Base-by-base conservation (phyloP, 208 protist species). In the Zelonia costaricensis region DNA sequence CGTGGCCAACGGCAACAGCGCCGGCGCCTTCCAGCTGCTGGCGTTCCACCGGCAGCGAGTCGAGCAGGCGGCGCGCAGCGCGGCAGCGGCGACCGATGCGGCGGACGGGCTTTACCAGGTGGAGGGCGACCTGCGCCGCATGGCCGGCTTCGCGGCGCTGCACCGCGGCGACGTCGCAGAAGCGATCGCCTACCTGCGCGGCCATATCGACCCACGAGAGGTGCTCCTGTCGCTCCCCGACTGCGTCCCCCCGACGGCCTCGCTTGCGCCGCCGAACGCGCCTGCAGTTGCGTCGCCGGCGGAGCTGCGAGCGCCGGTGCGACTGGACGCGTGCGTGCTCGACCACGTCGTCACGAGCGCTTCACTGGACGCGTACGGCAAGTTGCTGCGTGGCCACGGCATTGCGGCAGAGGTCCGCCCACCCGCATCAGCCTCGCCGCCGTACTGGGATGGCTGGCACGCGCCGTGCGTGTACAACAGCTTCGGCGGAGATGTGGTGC, bases 1-100 rank as follows among this genome's bases (percentile, higher is more conserved):
- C 31, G 80, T 93, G 15, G 44, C 75, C 22, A 45, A 28, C 7
- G 73, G 74, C 35, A 72, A 72, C 28, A 78, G 74, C 23, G 78
- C 81, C 8, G 83, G 81, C 16, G 89, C 89, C 0, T 90, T 93
- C 51, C 73, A 88, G 44, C 64, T 89, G n/a, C 57, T 92, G 46
- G 62, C 76, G 6, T 71, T 61, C 33, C 74, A 84, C 33, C 67
- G 70, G 33, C 44, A 60, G 25, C 61, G 55, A 4, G 53, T 69
- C 8, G 15, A 71, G 4, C n/a, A 62, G 18, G 23, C 36, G 0
- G 47, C 13, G 13, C n/a, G 38, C 27, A 35, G 16, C 15, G 55
- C n/a, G 22, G 5, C 47, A 22, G 39, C 44, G 25, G 18, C 18
- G 20, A 10, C 42, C 23, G 30, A 38, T n/a, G 35, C 44, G 10